A percentile compares a stretch with the other conserved stretches of the same genome.
Evolutionary conservation across 2,329 filamentous ascomycete genomes (phyloP).

Genomic region (Epichloe glyceriae): DNA sequence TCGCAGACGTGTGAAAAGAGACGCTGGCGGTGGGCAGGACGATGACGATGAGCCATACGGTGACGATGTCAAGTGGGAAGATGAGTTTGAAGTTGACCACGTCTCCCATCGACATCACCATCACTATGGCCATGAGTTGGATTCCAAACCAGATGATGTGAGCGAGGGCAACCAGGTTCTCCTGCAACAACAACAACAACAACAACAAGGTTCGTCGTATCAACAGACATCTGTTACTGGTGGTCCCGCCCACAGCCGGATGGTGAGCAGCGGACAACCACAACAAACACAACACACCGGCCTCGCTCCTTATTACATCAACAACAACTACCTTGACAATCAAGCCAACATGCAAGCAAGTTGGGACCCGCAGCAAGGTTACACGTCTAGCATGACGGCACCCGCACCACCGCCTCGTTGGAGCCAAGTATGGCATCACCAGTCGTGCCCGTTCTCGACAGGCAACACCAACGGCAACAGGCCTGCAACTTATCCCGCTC

Average conservation of each 20-base stretch:
- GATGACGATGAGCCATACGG: not conserved
- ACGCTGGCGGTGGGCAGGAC: not conserved
- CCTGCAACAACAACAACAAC: too few species aligned
- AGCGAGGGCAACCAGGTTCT: not conserved
- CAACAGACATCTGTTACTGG: not conserved
- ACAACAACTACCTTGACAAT: not conserved
- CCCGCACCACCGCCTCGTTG: not conserved
- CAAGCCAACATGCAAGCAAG: not conserved
- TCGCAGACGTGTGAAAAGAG: not conserved
- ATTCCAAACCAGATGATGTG: not conserved
- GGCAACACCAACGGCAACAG: not conserved
- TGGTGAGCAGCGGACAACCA: too few species aligned
- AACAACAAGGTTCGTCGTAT: not conserved
- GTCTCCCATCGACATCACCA: too few species aligned
- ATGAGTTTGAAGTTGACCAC: too few species aligned
- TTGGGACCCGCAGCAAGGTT: not conserved
- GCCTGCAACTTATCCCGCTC: not conserved
- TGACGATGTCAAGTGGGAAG: not conserved
- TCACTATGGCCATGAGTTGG: too few species aligned
- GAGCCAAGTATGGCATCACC: not conserved
- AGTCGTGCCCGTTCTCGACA: not conserved
- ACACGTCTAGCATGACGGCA: not conserved
- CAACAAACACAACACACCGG: not conserved
- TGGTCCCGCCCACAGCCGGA: not conserved
- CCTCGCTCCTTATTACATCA: not conserved